Base-by-base conservation (phyloP, 768 basidiomycete species). In the Leccinum olivaceopallidum region DNA sequence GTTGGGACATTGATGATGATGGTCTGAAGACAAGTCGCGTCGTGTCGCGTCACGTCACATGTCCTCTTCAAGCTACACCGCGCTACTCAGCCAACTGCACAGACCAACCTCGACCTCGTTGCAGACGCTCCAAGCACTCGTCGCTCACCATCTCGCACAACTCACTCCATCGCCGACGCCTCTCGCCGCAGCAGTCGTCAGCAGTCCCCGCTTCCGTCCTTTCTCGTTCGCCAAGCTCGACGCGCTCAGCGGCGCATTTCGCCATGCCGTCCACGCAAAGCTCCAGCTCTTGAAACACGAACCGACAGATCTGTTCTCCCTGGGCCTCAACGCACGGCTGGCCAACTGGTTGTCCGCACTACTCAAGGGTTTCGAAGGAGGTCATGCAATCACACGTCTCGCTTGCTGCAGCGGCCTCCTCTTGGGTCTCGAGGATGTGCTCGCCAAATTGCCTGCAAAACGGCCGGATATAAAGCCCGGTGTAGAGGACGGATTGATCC, bases 361-460 rank as follows among this genome's bases (percentile, higher is more conserved):
- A 2, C 65, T 86, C 34, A 80, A 79, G 55, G 89, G 89, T 5
- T 68, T 89, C 47, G 83, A 85, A 64, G 89, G 90, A 1, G 88
- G 89, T 4, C 81, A 85, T 63, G 77, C 88, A 0, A 75, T 88
- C 18, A 74, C 87, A 10, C 77, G 86, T 37, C 76, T 92, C 18
- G 84, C 85, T 5, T 85, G 84, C 53, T 83, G 81, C 58, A 82
- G 81, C 24, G 91, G 91, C 0, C 73, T 92, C 16, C 68, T 92
- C 32, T 69, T 86, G 13, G 91, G 88, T 1, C 70, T 89, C 36
- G 80, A 85, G 54, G 90, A 90, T 61, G 44, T 69, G 53, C 61
- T 69, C 82, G 50, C 78, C 62, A 60, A 53, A 47, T 14, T 74
- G 75, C 64, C 66, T 70, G 53, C 71, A 64, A 58, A 71, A 62